Evolutionary conservation across 2,329 filamentous ascomycete genomes (phyloP).

Genomic region (Pseudogymnoascus sp.): DNA sequence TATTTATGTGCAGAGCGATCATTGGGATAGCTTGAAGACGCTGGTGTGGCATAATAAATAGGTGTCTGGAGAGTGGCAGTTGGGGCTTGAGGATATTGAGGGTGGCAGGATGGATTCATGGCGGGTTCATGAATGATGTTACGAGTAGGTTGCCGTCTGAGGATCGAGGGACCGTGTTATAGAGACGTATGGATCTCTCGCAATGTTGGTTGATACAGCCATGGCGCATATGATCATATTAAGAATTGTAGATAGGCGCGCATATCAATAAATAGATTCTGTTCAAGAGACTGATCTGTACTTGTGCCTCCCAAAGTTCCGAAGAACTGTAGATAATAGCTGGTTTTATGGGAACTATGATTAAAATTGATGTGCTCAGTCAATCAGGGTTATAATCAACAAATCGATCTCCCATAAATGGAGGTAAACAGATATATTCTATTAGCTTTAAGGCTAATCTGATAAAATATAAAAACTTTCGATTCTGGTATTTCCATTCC

Average conservation of each 20-base stretch:
- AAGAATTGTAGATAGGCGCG: neutral
- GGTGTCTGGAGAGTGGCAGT: neutral
- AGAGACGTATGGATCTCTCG: neutral
- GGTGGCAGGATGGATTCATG: neutral
- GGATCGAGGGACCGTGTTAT: neutral
- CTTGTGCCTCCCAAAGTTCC: neutral
- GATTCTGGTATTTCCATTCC: slow-evolving; percentile 1
- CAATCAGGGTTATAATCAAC: neutral
- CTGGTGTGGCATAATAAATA: slow-evolving; percentile 79
- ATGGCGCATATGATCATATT: neutral
- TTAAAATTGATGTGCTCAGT: neutral
- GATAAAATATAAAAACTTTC: neutral
- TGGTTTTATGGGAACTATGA: neutral
- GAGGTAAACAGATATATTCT: neutral
- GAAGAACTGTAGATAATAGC: neutral
- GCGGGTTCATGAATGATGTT: slow-evolving; percentile 4
- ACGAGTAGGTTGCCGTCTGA: neutral
- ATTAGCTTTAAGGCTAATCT: neutral
- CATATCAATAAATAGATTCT: neutral
- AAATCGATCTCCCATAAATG: neutral
- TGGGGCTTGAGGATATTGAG: neutral
- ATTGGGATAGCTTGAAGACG: slow-evolving; percentile 81
- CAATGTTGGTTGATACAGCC: neutral
- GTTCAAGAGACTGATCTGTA: neutral
- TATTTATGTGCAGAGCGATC: slow-evolving; percentile 84